These are phyloP conservation scores for Dothistroma septosporum DNA, from an alignment of 2,329 filamentous ascomycete genomes.

Conservation along the genomic window DNA sequence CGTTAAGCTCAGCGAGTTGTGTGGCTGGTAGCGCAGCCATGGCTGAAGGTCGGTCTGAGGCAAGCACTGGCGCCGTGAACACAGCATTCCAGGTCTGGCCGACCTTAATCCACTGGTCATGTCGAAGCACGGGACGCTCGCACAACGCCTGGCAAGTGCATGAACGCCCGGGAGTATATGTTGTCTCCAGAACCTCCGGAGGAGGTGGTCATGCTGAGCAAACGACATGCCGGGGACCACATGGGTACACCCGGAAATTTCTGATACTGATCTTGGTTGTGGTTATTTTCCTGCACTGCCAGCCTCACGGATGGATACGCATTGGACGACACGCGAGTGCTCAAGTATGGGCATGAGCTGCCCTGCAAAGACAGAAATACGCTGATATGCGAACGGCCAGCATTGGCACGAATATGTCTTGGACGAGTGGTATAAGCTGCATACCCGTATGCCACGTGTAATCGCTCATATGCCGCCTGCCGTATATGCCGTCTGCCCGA, in stretches of 20 bases:
- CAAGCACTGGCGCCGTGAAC: not conserved
- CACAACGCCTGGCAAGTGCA: not conserved
- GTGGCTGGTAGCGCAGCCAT: not conserved
- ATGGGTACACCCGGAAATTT: not conserved
- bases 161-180: not conserved
- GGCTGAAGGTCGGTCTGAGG: not conserved
- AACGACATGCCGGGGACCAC: not conserved
- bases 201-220: not conserved
- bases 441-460: slow-evolving; percentile 6
- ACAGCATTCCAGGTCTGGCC: not conserved
- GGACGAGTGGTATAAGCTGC: slow-evolving; percentile 6
- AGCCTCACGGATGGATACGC: slow-evolving; percentile 5
- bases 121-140: not conserved
- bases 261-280: not conserved
- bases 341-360: slow-evolving; percentile 5
- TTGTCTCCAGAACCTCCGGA: not conserved
- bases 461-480: slow-evolving; percentile 6
- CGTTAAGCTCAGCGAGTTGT: not conserved
- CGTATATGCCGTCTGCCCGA: slow-evolving; percentile 4
- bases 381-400: slow-evolving; percentile 1
- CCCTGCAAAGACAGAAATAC: slow-evolving; percentile 4
- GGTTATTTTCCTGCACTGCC: slow-evolving; percentile 3
- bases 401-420: slow-evolving; percentile 3
- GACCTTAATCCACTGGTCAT: not conserved
- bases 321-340: slow-evolving; percentile 6